Percentiles rank a stretch among this genome's conserved stretches.
Evolutionary conservation across 129 eudicot species (phyloP).

Genomic region (Lactuca saligna): DNA sequence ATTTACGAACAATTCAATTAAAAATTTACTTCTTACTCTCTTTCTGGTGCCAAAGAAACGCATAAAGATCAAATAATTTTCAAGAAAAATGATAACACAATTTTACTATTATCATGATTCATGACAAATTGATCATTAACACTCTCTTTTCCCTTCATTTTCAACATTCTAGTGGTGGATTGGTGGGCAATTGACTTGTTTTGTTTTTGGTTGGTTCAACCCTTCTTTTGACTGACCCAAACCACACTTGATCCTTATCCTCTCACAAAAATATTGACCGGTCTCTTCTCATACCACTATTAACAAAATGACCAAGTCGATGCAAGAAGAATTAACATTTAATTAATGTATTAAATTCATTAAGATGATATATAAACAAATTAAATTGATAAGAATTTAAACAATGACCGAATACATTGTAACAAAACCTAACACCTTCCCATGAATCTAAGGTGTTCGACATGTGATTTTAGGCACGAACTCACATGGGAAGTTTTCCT

Average conservation of each 20-base stretch:
- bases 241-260: neutral
- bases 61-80: too few relatives aligned
- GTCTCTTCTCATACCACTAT: neutral
- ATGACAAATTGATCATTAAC: too few relatives aligned
- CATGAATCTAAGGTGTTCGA: constrained; percentile 10
- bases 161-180: too few relatives aligned
- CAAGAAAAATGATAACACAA: too few relatives aligned
- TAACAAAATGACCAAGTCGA: neutral
- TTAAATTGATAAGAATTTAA: neutral
- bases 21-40: too few relatives aligned
- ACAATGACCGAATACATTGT: neutral
- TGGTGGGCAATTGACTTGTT: too few relatives aligned
- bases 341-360: too few relatives aligned
- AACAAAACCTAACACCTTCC: constrained; percentile 5
- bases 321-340: neutral
- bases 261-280: neutral
- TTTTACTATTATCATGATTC: too few relatives aligned
- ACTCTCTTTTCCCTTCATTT: too few relatives aligned
- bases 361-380: too few relatives aligned
- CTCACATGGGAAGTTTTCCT: constrained; percentile 23
- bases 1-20: too few relatives aligned
- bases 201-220: neutral
- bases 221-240: neutral
- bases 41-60: too few relatives aligned
- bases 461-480: constrained; percentile 28